phyloP scores from a whole-genome alignment of 1,139 yeast genomes.

The Protomyces lactucae-debilis region DNA sequence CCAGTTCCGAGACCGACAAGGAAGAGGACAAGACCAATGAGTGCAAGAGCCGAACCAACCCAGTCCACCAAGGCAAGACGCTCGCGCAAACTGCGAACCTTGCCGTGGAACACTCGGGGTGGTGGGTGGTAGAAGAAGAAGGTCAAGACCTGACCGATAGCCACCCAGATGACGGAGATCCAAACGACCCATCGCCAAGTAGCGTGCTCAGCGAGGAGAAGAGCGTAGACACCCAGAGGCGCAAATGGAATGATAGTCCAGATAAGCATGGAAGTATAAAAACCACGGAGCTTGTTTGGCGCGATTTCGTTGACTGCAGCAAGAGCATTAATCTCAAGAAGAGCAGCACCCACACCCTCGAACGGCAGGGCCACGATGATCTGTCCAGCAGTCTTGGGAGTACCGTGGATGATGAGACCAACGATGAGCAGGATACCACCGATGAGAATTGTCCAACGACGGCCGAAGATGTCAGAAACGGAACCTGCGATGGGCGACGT shows the following conservation, averaged over 20 bases:
- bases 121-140: constrained; percentile 27
- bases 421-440: constrained; percentile 51
- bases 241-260: constrained; percentile 23
- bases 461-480: constrained; percentile 55
- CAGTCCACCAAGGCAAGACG: constrained; percentile 5
- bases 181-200: constrained; percentile 23
- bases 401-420: constrained; percentile 53
- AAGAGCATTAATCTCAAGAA: constrained; percentile 18
- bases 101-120: constrained; percentile 10
- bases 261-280: constrained; percentile 23
- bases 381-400: constrained; percentile 8
- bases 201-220: constrained; percentile 11
- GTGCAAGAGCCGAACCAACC: constrained; percentile 8
- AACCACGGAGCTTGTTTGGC: constrained; percentile 20
- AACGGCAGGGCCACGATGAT: constrained; percentile 5
- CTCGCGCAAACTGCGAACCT: constrained; percentile 1
- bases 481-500: constrained; percentile 52
- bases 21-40: constrained; percentile 18
- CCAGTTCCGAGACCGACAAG: constrained; percentile 21
- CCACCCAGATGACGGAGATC: constrained; percentile 19
- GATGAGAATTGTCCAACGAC: constrained; percentile 54
- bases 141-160: constrained; percentile 20
- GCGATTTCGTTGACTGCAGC: constrained; percentile 25
- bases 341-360: constrained; percentile 19
- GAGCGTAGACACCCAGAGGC: constrained; percentile 16